Evolutionary conservation across 1,284 basidiomycete species (phyloP).

Genomic region (Cystobasidium pallidum): DNA sequence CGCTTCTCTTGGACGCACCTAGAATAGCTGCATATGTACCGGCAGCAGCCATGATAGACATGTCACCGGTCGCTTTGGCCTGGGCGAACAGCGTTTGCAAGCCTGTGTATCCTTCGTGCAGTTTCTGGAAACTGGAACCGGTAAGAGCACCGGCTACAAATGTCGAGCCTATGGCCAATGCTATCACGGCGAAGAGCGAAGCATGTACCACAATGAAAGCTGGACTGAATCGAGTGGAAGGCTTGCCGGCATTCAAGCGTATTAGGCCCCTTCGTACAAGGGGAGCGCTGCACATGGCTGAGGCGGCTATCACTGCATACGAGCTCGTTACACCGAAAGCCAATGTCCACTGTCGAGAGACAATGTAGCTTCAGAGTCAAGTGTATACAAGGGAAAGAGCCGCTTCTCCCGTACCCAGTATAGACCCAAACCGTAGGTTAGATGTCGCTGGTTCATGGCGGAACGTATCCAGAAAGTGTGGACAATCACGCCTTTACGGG

Average conservation of each 20-base stretch:
- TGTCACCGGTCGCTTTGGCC: neutral
- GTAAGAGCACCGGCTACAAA: neutral
- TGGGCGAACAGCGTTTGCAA: neutral
- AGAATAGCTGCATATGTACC: neutral
- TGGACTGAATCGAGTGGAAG: neutral
- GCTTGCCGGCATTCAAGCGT: neutral
- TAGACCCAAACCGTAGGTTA: neutral
- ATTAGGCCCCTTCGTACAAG: conserved; percentile 4
- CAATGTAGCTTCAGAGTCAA: too few relatives aligned
- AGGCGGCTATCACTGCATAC: conserved; percentile 12
- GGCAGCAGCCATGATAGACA: neutral
- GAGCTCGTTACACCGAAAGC: neutral
- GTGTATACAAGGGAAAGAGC: too few relatives aligned
- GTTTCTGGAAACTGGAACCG: neutral
- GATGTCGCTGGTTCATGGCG: neutral
- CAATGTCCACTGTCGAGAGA: neutral
- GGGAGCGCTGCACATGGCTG: conserved; percentile 20
- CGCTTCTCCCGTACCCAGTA: conserved; percentile 18
- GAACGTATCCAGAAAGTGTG: conserved; percentile 1
- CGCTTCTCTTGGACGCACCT: neutral
- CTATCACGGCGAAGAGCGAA: neutral
- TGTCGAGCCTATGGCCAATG: neutral
- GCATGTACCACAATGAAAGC: too few relatives aligned
- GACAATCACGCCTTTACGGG: neutral
- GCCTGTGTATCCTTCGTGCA: neutral